Percentiles rank a stretch among this genome's conserved stretches.
Evolutionary conservation across 2,329 filamentous ascomycete species (phyloP).

Genomic region (Hymenoscyphus salicellus): DNA sequence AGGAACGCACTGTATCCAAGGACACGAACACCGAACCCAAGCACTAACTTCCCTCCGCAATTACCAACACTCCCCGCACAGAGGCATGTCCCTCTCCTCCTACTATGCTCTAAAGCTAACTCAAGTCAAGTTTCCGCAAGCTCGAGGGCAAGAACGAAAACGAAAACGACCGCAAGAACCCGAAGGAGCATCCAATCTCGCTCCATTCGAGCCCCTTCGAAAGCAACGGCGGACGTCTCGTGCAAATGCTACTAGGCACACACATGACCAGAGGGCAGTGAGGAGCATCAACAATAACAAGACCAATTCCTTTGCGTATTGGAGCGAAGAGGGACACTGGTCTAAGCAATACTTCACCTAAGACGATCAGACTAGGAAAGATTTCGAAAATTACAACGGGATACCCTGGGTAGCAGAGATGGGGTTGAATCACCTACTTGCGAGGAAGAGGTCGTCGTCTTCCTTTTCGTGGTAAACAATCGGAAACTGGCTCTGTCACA

Average conservation of each 20-base stretch:
- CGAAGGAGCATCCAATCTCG: background rate
- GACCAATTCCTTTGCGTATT: background rate
- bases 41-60: constrained; percentile 16
- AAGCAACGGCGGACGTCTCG: constrained; percentile 13
- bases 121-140: constrained; percentile 9
- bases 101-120: background rate
- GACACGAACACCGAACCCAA: background rate
- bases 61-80: background rate
- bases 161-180: constrained; percentile 13
- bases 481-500: no score
- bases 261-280: no score
- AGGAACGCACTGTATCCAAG: no score
- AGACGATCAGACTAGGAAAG: no score
- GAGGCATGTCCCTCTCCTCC: no score
- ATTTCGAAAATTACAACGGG: no score
- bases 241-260: background rate
- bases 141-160: constrained; percentile 10
- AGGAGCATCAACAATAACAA: no score
- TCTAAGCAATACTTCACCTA: background rate
- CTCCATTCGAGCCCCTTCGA: constrained; percentile 2
- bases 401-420: no score
- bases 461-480: no score
- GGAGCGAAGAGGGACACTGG: background rate
- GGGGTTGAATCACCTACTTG: no score
- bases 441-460: constrained; percentile 19